Evolutionary conservation across 1,284 basidiomycete genomes (phyloP).

Genomic region (Earliella scabrosa): DNA sequence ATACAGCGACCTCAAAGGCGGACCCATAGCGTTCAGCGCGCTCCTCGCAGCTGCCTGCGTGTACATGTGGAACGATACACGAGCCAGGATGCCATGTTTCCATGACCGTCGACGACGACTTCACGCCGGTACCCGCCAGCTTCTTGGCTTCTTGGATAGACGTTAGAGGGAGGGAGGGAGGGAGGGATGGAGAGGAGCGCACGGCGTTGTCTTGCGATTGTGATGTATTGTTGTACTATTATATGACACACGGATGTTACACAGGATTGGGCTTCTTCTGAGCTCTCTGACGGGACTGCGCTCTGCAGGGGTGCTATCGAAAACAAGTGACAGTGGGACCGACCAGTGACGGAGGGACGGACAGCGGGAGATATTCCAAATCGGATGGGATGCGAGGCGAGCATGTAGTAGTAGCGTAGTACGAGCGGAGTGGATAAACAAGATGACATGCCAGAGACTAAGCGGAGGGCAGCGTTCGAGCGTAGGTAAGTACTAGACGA

Average conservation of each 20-base stretch:
- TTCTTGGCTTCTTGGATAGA: neutral
- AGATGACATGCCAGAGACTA: constrained; percentile 12
- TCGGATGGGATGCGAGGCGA: constrained; percentile 15
- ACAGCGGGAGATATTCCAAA: constrained; percentile 11
- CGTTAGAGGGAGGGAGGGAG: constrained; percentile 10
- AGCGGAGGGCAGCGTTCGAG: constrained; percentile 17
- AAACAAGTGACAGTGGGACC: constrained; percentile 22
- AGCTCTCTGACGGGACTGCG: constrained; percentile 10
- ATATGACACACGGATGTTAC: constrained; percentile 24
- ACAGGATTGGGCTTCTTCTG: no score
- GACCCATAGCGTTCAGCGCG: neutral
- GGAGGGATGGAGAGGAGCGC: no score
- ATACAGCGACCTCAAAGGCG: neutral
- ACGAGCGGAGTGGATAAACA: constrained; percentile 23
- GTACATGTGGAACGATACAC: constrained; percentile 15
- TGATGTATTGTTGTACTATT: constrained; percentile 26
- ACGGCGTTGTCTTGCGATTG: no score
- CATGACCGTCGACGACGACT: neutral
- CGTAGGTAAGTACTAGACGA: constrained; percentile 1
- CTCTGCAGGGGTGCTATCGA: constrained; percentile 19
- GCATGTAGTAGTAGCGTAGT: constrained; percentile 23
- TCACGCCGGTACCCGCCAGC: no score
- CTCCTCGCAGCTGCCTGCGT: neutral
- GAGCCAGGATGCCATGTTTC: neutral
- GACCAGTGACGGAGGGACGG: constrained; percentile 2